Percentiles rank a stretch among this genome's conserved stretches.
Conservation (phyloP, 1,284 basidiomycete species). For the Vanrija sp. region DNA sequence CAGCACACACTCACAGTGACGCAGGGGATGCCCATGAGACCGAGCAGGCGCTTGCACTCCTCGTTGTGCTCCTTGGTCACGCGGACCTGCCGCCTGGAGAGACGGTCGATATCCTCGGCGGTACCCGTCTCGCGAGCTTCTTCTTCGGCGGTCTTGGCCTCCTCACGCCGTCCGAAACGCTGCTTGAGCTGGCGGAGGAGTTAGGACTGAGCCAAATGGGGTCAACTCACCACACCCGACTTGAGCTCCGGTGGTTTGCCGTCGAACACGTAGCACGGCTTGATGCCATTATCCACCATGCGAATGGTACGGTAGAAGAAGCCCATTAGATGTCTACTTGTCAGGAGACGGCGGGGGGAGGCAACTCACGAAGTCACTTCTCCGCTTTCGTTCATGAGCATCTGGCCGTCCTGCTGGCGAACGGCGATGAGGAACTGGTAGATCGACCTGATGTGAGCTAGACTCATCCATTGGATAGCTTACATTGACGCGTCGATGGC, state of each 20-base stretch:
- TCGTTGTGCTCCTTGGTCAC: conserved; percentile 96
- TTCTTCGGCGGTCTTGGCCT: conserved; percentile 89
- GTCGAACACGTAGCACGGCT: conserved; percentile 97
- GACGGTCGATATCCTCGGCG: conserved; percentile 84
- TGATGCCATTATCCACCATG: conserved; percentile 99
- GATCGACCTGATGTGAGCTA: conserved; percentile 45
- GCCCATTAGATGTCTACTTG: conserved; percentile 83
- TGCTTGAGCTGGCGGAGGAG: conserved; percentile 45
- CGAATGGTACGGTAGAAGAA: conserved; percentile 96
- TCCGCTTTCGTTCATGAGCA: conserved; percentile 92
- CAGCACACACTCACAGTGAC: conserved; percentile 61
- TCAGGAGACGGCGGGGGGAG: neutral
- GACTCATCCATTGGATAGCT: conserved; percentile 44
- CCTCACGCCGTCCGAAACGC: conserved; percentile 83
- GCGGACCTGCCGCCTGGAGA: conserved; percentile 85
- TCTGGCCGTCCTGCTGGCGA: conserved; percentile 89
- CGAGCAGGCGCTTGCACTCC: conserved; percentile 82
- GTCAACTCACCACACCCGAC: conserved; percentile 76
- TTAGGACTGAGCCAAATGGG: neutral
- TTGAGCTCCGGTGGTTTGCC: conserved; percentile 98
- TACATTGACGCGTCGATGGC: conserved; percentile 97
- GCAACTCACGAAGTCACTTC: conserved; percentile 75
- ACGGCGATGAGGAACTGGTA: conserved; percentile 96
- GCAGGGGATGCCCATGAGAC: conserved; percentile 95
- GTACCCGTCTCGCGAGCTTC: conserved; percentile 97